Conservation (phyloP, 2,329 filamentous ascomycete genomes). For the Fusarium sp. region DNA sequence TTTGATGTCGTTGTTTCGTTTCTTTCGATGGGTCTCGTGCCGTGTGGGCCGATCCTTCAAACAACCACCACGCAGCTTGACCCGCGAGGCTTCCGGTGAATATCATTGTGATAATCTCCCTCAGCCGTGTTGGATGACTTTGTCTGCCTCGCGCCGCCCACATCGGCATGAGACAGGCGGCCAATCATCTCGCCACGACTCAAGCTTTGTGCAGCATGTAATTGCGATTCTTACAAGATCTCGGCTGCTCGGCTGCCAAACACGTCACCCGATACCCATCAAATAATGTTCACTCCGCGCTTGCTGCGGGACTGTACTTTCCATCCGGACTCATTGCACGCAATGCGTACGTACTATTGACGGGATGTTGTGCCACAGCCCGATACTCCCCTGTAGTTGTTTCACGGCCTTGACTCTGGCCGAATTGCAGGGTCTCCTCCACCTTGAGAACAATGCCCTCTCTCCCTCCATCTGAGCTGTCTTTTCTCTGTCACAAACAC, state of each 20-base stretch:
- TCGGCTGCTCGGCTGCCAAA: background rate
- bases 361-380: background rate
- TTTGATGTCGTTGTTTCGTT: slow-evolving; percentile 14
- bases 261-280: background rate
- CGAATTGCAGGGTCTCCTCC: background rate
- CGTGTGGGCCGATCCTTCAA: slow-evolving; percentile 5
- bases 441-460: background rate
- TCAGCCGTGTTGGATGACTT: slow-evolving; percentile 5
- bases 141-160: background rate
- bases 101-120: background rate
- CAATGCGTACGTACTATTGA: background rate
- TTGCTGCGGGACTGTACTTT: background rate
- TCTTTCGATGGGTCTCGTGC: slow-evolving; percentile 4
- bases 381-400: background rate
- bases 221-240: background rate
- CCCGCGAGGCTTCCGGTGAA: background rate
- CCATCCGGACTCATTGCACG: background rate
- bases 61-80: background rate
- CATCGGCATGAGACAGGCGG: background rate
- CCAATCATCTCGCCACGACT: background rate
- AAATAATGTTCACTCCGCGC: background rate
- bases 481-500: background rate
- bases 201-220: background rate
- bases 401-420: slow-evolving; percentile 5
- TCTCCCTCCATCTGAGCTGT: background rate